These are phyloP conservation scores for Calonectria fujianensis DNA, from an alignment of 2,329 filamentous ascomycete genomes.

Conservation along the genomic window DNA sequence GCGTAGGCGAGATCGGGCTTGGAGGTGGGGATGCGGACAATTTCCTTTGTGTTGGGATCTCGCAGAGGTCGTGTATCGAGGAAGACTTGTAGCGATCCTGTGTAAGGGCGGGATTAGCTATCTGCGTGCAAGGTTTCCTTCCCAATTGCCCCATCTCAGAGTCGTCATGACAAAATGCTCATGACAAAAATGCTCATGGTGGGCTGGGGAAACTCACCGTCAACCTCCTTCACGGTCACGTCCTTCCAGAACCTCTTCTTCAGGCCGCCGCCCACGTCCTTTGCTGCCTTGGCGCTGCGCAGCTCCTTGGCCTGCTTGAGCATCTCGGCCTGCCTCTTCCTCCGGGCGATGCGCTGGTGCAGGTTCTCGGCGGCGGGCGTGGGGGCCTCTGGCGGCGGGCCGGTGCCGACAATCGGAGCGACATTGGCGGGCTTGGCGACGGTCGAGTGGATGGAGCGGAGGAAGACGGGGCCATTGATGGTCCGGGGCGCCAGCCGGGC, in stretches of 20 bases:
- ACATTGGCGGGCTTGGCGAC: slow-evolving; percentile 66
- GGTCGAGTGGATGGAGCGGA: slow-evolving; percentile 59
- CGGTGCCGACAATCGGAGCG: slow-evolving; percentile 72
- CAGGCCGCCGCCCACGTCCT: slow-evolving; percentile 65
- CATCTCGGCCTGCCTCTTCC: slow-evolving; percentile 73
- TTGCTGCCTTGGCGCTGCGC: slow-evolving; percentile 60
- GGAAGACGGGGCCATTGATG: slow-evolving; percentile 41
- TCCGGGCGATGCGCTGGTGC: slow-evolving; percentile 69
- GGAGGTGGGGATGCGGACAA: slow-evolving; percentile 81
- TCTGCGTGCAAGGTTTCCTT: neutral
- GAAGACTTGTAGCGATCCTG: slow-evolving; percentile 75
- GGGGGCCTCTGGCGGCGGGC: slow-evolving; percentile 76
- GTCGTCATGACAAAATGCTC: slow-evolving; percentile 1
- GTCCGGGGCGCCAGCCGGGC: slow-evolving; percentile 59
- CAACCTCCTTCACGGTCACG: slow-evolving; percentile 80
- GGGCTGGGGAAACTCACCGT: slow-evolving; percentile 68
- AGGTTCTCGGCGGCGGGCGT: slow-evolving; percentile 64
- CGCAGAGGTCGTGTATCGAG: slow-evolving; percentile 88
- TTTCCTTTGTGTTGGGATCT: slow-evolving; percentile 81
- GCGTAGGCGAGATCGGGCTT: slow-evolving; percentile 90
- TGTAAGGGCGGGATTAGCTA: slow-evolving; percentile 34
- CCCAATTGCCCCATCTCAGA: neutral
- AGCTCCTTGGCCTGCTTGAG: slow-evolving; percentile 71
- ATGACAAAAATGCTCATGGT: neutral
- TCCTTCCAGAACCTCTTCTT: slow-evolving; percentile 93